phyloP scores from a whole-genome alignment of 108 stramenopile genomes.

The Cyclotella atomus region DNA sequence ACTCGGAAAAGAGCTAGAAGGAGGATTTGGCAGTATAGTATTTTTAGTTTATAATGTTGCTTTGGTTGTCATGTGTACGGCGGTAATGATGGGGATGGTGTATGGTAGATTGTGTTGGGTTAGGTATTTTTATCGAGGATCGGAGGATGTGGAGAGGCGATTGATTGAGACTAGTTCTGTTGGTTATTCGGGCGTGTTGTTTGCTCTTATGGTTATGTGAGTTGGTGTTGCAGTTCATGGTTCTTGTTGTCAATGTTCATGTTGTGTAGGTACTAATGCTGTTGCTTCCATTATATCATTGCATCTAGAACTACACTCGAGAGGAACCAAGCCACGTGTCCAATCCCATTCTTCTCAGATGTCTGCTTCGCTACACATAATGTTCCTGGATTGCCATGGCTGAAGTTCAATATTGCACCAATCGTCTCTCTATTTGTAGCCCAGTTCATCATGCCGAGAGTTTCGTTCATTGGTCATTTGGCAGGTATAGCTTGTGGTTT shows the following conservation, averaged over 20 bases:
- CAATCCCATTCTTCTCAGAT: slow-evolving; percentile 70
- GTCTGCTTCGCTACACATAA: slow-evolving; percentile 69
- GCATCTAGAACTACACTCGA: slow-evolving; percentile 48
- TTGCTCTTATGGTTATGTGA: slow-evolving; percentile 81
- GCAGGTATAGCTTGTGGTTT: slow-evolving; percentile 82
- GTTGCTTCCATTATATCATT: neutral
- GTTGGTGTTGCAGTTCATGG: neutral
- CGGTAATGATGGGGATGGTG: slow-evolving; percentile 63
- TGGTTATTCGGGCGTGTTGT: slow-evolving; percentile 82
- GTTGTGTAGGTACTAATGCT: too few species aligned
- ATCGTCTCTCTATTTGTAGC: slow-evolving; percentile 65
- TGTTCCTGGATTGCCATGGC: slow-evolving; percentile 27
- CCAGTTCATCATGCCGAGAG: slow-evolving; percentile 80
- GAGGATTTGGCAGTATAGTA: slow-evolving; percentile 50
- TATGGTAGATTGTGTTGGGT: slow-evolving; percentile 27
- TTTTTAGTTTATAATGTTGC: slow-evolving; percentile 72
- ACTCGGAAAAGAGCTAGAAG: slow-evolving; percentile 70
- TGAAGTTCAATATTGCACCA: slow-evolving; percentile 69
- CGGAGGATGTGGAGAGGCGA: slow-evolving; percentile 1
- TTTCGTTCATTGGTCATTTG: slow-evolving; percentile 78
- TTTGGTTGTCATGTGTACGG: slow-evolving; percentile 59
- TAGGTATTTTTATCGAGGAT: neutral
- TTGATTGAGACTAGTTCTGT: slow-evolving; percentile 62
- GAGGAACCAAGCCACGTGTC: slow-evolving; percentile 60
- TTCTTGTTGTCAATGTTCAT: too few species aligned